Percentiles rank a stretch among this genome's conserved stretches.
Conservation (phyloP, 139 green algal species). For the Spirogloea muscicola region DNA sequence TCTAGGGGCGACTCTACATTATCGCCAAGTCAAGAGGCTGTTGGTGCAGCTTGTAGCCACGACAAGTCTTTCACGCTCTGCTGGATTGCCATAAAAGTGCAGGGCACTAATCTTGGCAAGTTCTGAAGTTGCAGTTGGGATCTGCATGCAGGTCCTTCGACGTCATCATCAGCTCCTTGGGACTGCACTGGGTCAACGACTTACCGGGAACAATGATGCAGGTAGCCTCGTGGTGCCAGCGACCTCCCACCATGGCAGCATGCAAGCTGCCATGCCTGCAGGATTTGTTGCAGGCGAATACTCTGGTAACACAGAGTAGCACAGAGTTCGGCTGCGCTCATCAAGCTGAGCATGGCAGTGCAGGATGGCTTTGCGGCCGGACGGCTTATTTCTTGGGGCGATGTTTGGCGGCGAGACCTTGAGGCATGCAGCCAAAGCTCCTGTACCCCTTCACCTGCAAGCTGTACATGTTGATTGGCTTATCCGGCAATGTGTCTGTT, state of each 20-base stretch:
- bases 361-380: slow-evolving; percentile 60
- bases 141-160: slow-evolving; percentile 42
- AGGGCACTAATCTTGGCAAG: not conserved
- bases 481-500: too few species aligned
- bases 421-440: too few species aligned
- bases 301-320: not conserved
- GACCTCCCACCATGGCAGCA: not conserved
- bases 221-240: slow-evolving; percentile 17
- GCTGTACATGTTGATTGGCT: too few species aligned
- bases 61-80: not conserved
- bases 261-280: not conserved
- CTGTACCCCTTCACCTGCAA: too few species aligned
- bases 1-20: slow-evolving; percentile 7
- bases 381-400: slow-evolving; percentile 72
- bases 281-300: not conserved
- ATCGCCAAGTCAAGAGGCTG: not conserved
- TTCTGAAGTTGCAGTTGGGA: slow-evolving; percentile 26
- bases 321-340: not conserved
- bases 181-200: slow-evolving; percentile 83
- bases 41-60: not conserved
- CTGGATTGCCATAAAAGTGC: not conserved
- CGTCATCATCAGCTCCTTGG: slow-evolving; percentile 66
- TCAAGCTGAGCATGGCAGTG: slow-evolving; percentile 15
- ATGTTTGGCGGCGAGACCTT: slow-evolving; percentile 78
- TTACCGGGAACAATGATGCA: slow-evolving; percentile 70